phyloP scores from a whole-genome alignment of 352 stramenopile genomes.

The Pythium periplocum region DNA sequence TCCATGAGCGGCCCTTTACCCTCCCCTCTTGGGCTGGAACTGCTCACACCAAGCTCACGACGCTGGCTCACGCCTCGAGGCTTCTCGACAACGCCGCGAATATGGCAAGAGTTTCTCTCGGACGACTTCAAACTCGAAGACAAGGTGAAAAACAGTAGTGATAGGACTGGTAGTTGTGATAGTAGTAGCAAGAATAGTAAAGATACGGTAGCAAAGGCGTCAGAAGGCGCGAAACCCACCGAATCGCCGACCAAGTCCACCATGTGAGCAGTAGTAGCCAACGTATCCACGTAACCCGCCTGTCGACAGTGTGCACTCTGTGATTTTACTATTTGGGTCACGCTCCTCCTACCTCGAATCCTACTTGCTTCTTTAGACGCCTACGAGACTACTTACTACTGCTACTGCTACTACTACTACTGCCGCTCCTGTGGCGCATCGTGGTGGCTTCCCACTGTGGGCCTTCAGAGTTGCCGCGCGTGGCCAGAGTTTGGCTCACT shows the following conservation, averaged over 20 bases:
- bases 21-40: slow-evolving; percentile 25
- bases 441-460: slow-evolving; percentile 2
- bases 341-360: too few species aligned
- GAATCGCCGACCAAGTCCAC: too few species aligned
- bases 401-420: slow-evolving; percentile 1
- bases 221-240: too few species aligned
- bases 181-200: too few species aligned
- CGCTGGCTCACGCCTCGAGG: slow-evolving; percentile 20
- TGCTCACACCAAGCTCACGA: slow-evolving; percentile 13
- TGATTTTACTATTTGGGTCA: too few species aligned
- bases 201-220: too few species aligned
- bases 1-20: slow-evolving; percentile 5
- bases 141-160: slow-evolving; percentile 4
- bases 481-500: too few species aligned
- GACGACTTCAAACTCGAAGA: slow-evolving; percentile 65
- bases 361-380: slow-evolving; percentile 19
- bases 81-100: slow-evolving; percentile 28
- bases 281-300: too few species aligned
- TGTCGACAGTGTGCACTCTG: too few species aligned
- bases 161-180: too few species aligned
- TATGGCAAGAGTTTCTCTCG: slow-evolving; percentile 71
- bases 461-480: too few species aligned
- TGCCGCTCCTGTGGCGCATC: slow-evolving; percentile 1
- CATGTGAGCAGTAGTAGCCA: too few species aligned
- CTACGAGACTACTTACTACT: slow-evolving; percentile 21